Base-by-base conservation (phyloP, 1,284 basidiomycete species). In the Cutaneotrichosporon daszewskae region DNA sequence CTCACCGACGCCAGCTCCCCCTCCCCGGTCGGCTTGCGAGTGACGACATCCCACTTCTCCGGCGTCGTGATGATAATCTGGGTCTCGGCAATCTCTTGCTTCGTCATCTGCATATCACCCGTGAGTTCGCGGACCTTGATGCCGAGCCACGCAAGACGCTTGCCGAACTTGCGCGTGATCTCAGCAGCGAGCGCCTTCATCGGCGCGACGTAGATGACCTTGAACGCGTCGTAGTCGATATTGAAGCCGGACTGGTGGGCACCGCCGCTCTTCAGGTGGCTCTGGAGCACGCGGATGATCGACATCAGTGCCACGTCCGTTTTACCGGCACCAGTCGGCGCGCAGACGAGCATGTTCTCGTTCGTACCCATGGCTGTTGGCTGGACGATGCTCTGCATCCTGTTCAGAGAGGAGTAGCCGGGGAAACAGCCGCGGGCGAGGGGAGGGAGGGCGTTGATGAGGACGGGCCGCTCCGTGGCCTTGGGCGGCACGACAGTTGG, bases 21-120 rank as follows among this genome's bases (percentile, higher is more conserved):
- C 69, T 97, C 92, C 7, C 94, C 92, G 0, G 87, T 90, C 0
- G 94, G 91, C 66, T 96, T 98, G 49, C 95, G 78, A 7, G 95
- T 99, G 1, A 98, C 95, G 0, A 99, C 95, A 58, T 99, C 95
- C 95, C 95, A 99, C 71, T 99, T 99, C 67, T 99, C 95, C 0
- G 95, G 95, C 1, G 95, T 99, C 0, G 95, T 99, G 11, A 99
- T 91, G 51, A 99, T 97, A 46, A 99, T 87, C 64, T 98, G 95
- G 13, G 95, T 99, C 67, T 88, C 84, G 3, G 84, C 84, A 50
- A 99, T 94, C 71, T 98, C 94, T 24, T 83, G 79, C 62, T 87
- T 85, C 2, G 95, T 94, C 66, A 99, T 73, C 67, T 98, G 95
- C 92, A 98, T 98, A 64, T 99, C 95, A 69, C 95, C 92, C 5